Evolutionary conservation across 2,329 filamentous ascomycete genomes (phyloP).

Genomic region (Periconia macrospinosa): DNA sequence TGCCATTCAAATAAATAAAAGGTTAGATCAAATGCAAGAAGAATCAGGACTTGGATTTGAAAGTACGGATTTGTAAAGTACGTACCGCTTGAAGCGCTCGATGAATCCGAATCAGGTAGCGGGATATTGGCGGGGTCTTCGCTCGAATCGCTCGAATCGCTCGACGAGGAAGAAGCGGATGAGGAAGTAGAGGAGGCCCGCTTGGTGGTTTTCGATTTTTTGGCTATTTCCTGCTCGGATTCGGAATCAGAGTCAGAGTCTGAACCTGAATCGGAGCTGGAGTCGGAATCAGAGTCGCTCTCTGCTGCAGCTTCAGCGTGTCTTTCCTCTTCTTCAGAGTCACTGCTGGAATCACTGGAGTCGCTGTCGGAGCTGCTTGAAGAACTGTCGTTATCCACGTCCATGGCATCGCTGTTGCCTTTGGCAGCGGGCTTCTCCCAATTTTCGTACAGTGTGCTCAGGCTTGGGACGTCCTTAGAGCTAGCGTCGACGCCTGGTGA

Average conservation of each 20-base stretch:
- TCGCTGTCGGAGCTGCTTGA: slow-evolving; percentile 23
- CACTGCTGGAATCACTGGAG: slow-evolving; percentile 32
- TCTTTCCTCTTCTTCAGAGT: slow-evolving; percentile 27
- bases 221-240: slow-evolving; percentile 30
- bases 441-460: slow-evolving; percentile 26
- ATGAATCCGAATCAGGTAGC: slow-evolving; percentile 31
- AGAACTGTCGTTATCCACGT: slow-evolving; percentile 28
- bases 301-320: slow-evolving; percentile 19
- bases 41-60: slow-evolving; percentile 23
- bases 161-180: slow-evolving; percentile 19
- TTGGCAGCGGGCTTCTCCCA: slow-evolving; percentile 29
- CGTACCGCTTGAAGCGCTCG: slow-evolving; percentile 25
- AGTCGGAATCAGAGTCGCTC: slow-evolving; percentile 20
- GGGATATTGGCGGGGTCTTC: slow-evolving; percentile 27
- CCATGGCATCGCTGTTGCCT: slow-evolving; percentile 30
- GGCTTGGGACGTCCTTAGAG: slow-evolving; percentile 18
- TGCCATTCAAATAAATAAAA: slow-evolving; percentile 10
- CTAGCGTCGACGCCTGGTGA: slow-evolving; percentile 4
- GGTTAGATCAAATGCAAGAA: no score
- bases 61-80: no score
- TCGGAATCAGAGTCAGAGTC: slow-evolving; percentile 44
- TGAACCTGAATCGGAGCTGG: slow-evolving; percentile 28
- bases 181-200: slow-evolving; percentile 23
- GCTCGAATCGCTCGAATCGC: slow-evolving; percentile 18
- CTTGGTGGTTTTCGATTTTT: slow-evolving; percentile 20